These are phyloP conservation scores for Mangifera indica DNA, from an alignment of 345 rosid genomes.

Conservation along the genomic window DNA sequence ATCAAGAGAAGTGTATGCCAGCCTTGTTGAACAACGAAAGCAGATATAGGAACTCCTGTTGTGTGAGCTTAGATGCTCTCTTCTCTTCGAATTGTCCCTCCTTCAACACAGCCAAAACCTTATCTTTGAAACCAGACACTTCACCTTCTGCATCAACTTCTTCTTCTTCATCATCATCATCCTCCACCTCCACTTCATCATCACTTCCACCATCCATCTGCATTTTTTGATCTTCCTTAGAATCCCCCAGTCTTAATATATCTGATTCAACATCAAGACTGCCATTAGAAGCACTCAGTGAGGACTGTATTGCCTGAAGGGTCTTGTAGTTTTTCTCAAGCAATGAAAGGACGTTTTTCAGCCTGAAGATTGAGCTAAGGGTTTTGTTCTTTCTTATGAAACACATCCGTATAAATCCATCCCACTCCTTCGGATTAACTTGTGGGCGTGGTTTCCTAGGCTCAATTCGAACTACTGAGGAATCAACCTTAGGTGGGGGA, in stretches of 20 bases:
- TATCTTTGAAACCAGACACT: slow-evolving; percentile 63
- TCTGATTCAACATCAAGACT: slow-evolving; percentile 28
- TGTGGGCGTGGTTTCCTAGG: slow-evolving; percentile 73
- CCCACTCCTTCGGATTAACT: slow-evolving; percentile 78
- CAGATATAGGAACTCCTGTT: slow-evolving; percentile 75
- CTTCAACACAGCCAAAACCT: slow-evolving; percentile 58
- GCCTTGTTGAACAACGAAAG: slow-evolving; percentile 85
- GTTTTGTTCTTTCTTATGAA: slow-evolving; percentile 92
- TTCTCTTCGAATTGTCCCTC: slow-evolving; percentile 72
- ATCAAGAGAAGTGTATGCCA: slow-evolving; percentile 71
- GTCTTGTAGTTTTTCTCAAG: slow-evolving; percentile 88
- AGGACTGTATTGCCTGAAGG: slow-evolving; percentile 53
- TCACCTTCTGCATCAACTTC: slow-evolving; percentile 40
- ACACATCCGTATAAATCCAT: slow-evolving; percentile 80
- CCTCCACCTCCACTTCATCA: slow-evolving; percentile 35
- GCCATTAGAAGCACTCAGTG: slow-evolving; percentile 23
- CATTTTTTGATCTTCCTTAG: slow-evolving; percentile 48
- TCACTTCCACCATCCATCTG: slow-evolving; percentile 49
- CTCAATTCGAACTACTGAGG: slow-evolving; percentile 88
- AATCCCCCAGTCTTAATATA: slow-evolving; percentile 25
- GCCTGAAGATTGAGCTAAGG: slow-evolving; percentile 72
- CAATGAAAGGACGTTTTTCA: slow-evolving; percentile 57
- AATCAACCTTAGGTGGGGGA: slow-evolving; percentile 94
- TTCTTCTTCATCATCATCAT: slow-evolving; percentile 42
- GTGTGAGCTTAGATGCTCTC: slow-evolving; percentile 73